Evolutionary conservation across 257 asterid species (phyloP).

Genomic region (Solanum dulcamara): DNA sequence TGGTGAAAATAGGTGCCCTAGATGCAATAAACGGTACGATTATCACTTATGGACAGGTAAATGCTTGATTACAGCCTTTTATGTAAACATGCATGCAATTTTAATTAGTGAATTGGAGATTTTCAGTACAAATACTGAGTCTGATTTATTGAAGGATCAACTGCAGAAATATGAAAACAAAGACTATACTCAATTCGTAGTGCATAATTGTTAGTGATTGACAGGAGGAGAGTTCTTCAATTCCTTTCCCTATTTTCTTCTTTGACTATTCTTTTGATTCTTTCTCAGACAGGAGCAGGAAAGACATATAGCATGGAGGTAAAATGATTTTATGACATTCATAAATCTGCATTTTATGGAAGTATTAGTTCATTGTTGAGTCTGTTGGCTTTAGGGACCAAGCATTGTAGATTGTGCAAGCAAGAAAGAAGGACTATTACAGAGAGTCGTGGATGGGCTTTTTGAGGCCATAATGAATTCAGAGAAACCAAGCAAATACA

Average conservation of each 20-base stretch:
- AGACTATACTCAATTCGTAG: not conserved
- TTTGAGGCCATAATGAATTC: slow-evolving; percentile 34
- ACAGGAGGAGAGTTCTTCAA: not conserved
- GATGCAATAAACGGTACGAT: slow-evolving; percentile 66
- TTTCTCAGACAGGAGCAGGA: slow-evolving; percentile 83
- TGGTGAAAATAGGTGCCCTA: slow-evolving; percentile 36
- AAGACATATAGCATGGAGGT: slow-evolving; percentile 94
- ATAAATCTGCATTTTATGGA: not conserved
- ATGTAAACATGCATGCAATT: not conserved
- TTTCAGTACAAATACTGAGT: not conserved
- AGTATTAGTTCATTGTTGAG: not conserved
- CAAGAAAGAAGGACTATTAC: slow-evolving; percentile 51
- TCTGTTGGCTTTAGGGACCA: slow-evolving; percentile 47
- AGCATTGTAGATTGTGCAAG: slow-evolving; percentile 35
- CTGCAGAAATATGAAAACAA: not conserved
- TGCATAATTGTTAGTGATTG: not conserved
- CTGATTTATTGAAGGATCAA: not conserved
- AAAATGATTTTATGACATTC: slow-evolving; percentile 7
- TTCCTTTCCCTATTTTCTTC: not conserved
- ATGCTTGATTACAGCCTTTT: not conserved
- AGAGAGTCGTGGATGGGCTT: slow-evolving; percentile 65
- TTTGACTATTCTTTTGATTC: not conserved
- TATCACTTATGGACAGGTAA: slow-evolving; percentile 80
- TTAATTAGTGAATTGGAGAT: not conserved
- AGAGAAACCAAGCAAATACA: slow-evolving; percentile 26